Evolutionary conservation across 345 rosid species (phyloP), one percentile per base, ranked within the genome.

Genomic region (Capsella bursapastoris): DNA sequence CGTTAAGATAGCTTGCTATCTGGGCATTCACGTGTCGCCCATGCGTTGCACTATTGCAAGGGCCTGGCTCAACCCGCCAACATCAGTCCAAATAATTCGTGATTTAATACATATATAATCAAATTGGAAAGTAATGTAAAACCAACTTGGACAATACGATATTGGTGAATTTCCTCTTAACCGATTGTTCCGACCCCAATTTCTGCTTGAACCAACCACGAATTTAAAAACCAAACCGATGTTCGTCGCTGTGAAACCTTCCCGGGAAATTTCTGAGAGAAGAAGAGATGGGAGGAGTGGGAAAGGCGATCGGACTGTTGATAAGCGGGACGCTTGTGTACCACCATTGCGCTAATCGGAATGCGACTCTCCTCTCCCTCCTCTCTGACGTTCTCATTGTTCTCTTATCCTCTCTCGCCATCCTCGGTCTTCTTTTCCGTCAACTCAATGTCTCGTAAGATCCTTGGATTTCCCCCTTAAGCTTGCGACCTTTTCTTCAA

Each of bases 381-480:
- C 69, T 92, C 72, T 80, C 97, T 59, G 97, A 95, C 66, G 97
- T 95, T 70, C 82, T 92, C 80, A 90, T 92, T 78, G 97, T 92
- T 74, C 96, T 95, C 82, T 92, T 91, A 70, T 95, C 92, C 78
- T 95, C 99, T 8, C 97, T 95, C 76, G 97, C 99, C 76, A 89
- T 95, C 68, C 97, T 95, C 71, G 99, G 99, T 76, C 97, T 95
- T 27, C 97, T 90, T 57, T 95, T 92, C 47, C 99, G 99, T 57
- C 96, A 92, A 70, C 80, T 92, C 81, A 90, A 87, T 82, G 86
- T 95, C 72, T 87, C 99, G 99, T 95, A 81, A 11, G 83, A 11
- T 73, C 56, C 61, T 44, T 45, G 12, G 0, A 32, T 43, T 48
- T 3, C 56, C 4, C 57, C 7, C 14, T 1, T 22, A 13, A 13